Percentiles rank a stretch among this genome's conserved stretches.
Evolutionary conservation across 2,329 filamentous ascomycete species (phyloP).

Genomic region (Hortaea werneckii): DNA sequence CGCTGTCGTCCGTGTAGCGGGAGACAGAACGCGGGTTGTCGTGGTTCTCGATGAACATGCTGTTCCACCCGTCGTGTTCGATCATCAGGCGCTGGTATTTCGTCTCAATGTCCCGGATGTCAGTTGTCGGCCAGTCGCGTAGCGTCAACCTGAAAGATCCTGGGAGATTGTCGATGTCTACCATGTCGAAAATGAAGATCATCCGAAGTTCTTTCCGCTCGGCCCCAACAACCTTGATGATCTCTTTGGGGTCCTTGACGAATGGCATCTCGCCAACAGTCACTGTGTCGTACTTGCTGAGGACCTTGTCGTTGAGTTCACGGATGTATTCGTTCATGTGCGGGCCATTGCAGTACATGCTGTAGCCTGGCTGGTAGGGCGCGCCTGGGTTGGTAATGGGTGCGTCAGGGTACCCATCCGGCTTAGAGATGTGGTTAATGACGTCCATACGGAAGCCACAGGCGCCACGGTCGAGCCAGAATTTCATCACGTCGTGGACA

Average conservation of each 20-base stretch:
- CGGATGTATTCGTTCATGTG: constrained; percentile 48
- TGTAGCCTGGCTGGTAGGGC: constrained; percentile 38
- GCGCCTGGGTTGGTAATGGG: constrained; percentile 29
- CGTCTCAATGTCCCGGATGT: constrained; percentile 19
- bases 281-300: constrained; percentile 48
- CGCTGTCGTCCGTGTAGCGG: constrained; percentile 39
- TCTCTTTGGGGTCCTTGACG: constrained; percentile 34
- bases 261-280: constrained; percentile 54
- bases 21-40: constrained; percentile 41
- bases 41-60: constrained; percentile 45
- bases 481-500: constrained; percentile 37
- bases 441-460: constrained; percentile 41
- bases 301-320: constrained; percentile 42
- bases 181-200: constrained; percentile 40
- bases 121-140: constrained; percentile 28
- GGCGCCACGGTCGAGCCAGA: constrained; percentile 39
- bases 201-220: constrained; percentile 35
- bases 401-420: constrained; percentile 33
- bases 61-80: constrained; percentile 41
- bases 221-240: constrained; percentile 33
- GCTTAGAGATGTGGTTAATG: constrained; percentile 40
- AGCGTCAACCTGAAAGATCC: constrained; percentile 27
- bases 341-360: constrained; percentile 48
- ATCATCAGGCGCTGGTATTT: constrained; percentile 41
- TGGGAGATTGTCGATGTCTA: constrained; percentile 29